Percentiles rank a stretch among this genome's conserved stretches.
These are phyloP conservation scores for Penicillium dipodomyicola DNA, from an alignment of 495 filamentous ascomycete species.

Conservation along the genomic window DNA sequence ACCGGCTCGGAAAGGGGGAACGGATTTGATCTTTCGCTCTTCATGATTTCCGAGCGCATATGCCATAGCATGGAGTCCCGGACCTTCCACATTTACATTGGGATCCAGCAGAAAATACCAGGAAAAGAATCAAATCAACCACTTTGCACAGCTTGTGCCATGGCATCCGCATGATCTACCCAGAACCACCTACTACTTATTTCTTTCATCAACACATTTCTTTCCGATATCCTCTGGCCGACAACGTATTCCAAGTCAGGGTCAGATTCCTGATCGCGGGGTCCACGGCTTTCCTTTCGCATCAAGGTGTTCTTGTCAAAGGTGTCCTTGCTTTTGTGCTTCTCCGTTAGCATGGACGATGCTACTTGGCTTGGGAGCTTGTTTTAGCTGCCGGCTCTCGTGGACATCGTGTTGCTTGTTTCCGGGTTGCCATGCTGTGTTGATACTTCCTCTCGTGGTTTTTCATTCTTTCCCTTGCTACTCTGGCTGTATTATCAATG, in stretches of 20 bases:
- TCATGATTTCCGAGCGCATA: constrained; percentile 24
- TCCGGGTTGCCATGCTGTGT: constrained; percentile 8
- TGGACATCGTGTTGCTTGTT: constrained; percentile 20
- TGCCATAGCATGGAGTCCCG: constrained; percentile 21
- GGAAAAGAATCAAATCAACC: constrained; percentile 7
- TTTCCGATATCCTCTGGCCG: background rate
- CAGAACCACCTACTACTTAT: constrained; percentile 1
- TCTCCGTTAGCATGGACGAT: background rate
- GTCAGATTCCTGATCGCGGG: constrained; percentile 7
- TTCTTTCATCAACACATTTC: constrained; percentile 6
- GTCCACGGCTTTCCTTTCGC: constrained; percentile 9
- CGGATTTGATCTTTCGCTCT: constrained; percentile 12
- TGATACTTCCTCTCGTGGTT: constrained; percentile 18
- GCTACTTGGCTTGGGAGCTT: background rate
- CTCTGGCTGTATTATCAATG: constrained; percentile 23
- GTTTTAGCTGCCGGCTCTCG: constrained; percentile 1
- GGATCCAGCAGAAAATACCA: constrained; percentile 4
- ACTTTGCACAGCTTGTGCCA: constrained; percentile 2
- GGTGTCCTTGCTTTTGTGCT: constrained; percentile 27
- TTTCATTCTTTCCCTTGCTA: constrained; percentile 9
- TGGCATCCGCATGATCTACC: constrained; percentile 5
- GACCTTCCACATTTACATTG: background rate
- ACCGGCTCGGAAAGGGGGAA: constrained; percentile 1
- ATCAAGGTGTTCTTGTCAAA: constrained; percentile 15
- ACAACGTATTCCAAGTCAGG: background rate